phyloP scores from a whole-genome alignment of 2,329 filamentous ascomycete genomes.

The Lachnellula hyalina region DNA sequence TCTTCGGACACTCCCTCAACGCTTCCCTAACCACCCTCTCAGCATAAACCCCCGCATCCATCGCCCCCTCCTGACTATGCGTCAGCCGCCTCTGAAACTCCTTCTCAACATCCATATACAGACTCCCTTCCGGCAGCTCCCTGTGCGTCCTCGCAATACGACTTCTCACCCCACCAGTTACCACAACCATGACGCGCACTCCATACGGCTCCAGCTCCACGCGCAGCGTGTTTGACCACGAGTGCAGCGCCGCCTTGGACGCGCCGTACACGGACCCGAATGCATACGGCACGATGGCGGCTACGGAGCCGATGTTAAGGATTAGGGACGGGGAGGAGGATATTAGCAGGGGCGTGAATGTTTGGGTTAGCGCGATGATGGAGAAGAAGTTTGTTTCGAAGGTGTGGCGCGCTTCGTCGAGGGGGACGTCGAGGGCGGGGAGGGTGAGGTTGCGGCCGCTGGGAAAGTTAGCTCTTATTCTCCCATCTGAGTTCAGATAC shows the following conservation, averaged over 20 bases:
- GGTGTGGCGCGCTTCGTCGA: conserved; percentile 27
- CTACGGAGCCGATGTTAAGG: conserved; percentile 26
- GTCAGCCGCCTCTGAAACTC: conserved; percentile 17
- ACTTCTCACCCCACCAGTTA: conserved; percentile 23
- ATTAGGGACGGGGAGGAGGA: conserved; percentile 16
- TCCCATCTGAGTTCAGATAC: background rate
- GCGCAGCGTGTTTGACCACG: conserved; percentile 20
- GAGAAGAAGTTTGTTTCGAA: conserved; percentile 39
- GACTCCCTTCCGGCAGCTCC: conserved; percentile 10
- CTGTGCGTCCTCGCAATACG: conserved; percentile 18
- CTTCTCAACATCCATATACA: conserved; percentile 21
- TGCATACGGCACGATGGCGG: conserved; percentile 72
- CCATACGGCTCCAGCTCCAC: conserved; percentile 27
- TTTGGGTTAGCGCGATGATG: conserved; percentile 40
- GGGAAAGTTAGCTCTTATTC: too few species aligned
- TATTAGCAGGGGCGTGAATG: conserved; percentile 32
- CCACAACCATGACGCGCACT: conserved; percentile 24
- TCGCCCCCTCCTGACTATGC: conserved; percentile 24
- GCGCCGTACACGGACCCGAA: conserved; percentile 90
- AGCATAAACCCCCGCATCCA: conserved; percentile 22
- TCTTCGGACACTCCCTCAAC: conserved; percentile 16
- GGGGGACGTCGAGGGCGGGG: conserved; percentile 29
- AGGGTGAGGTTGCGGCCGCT: conserved; percentile 23
- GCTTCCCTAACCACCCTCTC: conserved; percentile 23
- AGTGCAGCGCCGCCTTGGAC: conserved; percentile 66